Evolutionary conservation across 1,139 yeast genomes (phyloP), one percentile per base, ranked within the genome.

Genomic region (Blastobotrys petasosporus): DNA sequence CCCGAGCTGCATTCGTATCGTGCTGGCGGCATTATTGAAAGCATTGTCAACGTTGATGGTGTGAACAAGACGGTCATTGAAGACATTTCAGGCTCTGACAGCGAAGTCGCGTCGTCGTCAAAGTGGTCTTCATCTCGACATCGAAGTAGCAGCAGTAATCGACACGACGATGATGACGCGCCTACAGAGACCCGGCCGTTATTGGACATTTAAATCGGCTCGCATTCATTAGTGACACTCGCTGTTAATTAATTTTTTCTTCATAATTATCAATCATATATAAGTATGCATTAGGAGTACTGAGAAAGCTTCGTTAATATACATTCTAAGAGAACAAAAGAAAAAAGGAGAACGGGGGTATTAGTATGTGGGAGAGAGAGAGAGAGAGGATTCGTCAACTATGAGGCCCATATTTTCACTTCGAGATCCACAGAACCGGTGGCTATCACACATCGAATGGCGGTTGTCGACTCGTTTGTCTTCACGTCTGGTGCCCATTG

Each of bases 351-450:
- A 20, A 20, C 4, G 7, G 25, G 25, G 25, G 25, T 20, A 20
- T 20, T 20, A 16, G 15, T 11, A n/a, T n/a, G n/a, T n/a, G n/a
- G n/a, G 7, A 20, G 7, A 20, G 7, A 20, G 7, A 20, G 25
- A 7, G 25, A 20, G 9, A 13, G 34, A 32, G 12, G n/a, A n/a
- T n/a, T n/a, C n/a, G n/a, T 7, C 36, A 10, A 4, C n/a, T 16
- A 29, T 51, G 41, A 57, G 36, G 53, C 51, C 98, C 98, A 92
- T 4, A 92, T 69, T 58, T 85, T 86, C 47, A 92, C 84, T 1
- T 90, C 82, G 30, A 84, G 70, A 61, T 92, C 97, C 3, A 82
- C 76, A 2, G 94, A 80, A 0, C 97, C 98, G 0, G 96, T 83
- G 7, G 82, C 95, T 61, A 86, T 51, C 11, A 64, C 62, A 43